These are phyloP conservation scores for Paraphaeosphaeria sporulosa DNA, from an alignment of 2,329 filamentous ascomycete genomes.

Conservation along the genomic window DNA sequence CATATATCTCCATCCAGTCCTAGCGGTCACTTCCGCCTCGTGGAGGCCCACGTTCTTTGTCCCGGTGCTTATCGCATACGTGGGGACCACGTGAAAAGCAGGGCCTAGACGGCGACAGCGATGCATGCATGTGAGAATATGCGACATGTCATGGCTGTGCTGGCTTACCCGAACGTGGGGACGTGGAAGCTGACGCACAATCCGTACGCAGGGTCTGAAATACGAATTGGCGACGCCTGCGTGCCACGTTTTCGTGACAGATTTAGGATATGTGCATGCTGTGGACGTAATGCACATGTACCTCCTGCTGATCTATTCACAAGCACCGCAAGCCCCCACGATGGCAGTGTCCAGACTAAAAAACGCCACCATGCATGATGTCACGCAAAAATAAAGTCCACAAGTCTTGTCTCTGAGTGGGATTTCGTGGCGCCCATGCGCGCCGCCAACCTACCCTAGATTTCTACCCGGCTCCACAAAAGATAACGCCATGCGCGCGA, in stretches of 20 bases:
- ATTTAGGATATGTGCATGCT: not conserved
- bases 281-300: too few relatives aligned
- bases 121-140: conserved; percentile 1
- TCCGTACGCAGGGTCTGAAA: not conserved
- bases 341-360: too few relatives aligned
- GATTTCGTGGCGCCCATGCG: not conserved
- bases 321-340: too few relatives aligned
- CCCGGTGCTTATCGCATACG: not conserved
- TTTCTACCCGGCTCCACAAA: not conserved
- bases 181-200: not conserved
- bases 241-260: not conserved
- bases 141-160: not conserved
- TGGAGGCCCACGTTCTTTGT: not conserved
- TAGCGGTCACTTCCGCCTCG: not conserved
- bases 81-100: not conserved
- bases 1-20: not conserved
- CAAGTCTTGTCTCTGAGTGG: not conserved
- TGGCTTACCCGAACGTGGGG: not conserved
- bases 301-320: too few relatives aligned
- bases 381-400: not conserved
- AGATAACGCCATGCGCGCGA: conserved; percentile 1
- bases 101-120: not conserved
- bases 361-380: too few relatives aligned
- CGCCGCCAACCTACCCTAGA: not conserved
- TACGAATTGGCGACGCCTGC: not conserved